A percentile compares a stretch with the other conserved stretches of the same genome.
These are phyloP conservation scores for Ophiosphaerella herpotricha DNA, from an alignment of 2,329 filamentous ascomycete genomes.

Conservation along the genomic window DNA sequence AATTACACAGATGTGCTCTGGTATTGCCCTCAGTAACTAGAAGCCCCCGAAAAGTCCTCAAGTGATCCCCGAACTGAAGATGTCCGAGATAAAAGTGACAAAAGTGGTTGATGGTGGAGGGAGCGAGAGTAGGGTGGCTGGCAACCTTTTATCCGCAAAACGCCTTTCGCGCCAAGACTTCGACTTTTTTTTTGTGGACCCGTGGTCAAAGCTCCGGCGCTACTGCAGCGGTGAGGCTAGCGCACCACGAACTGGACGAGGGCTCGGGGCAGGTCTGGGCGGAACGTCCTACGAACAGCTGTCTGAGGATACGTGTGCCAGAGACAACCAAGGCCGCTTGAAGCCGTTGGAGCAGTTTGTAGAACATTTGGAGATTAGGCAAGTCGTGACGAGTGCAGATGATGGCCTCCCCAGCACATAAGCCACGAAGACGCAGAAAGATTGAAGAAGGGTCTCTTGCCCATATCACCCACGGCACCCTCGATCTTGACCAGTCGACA, in stretches of 20 bases:
- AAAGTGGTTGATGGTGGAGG: slow-evolving; percentile 21
- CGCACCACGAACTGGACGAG: slow-evolving; percentile 10
- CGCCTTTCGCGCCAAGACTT: slow-evolving; percentile 6
- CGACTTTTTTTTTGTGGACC: slow-evolving; percentile 4
- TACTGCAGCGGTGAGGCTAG: slow-evolving; percentile 9
- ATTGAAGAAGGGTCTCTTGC: slow-evolving; percentile 47
- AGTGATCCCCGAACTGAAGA: slow-evolving; percentile 24
- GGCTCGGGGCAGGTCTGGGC: slow-evolving; percentile 5
- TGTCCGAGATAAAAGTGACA: slow-evolving; percentile 27
- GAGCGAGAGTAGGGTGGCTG: slow-evolving; percentile 18
- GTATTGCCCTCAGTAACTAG: slow-evolving; percentile 40
- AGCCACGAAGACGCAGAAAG: slow-evolving; percentile 51
- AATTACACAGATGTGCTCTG: slow-evolving; percentile 18
- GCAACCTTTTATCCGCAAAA: slow-evolving; percentile 11
- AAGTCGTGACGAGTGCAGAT: not conserved
- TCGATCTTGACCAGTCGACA: slow-evolving; percentile 50
- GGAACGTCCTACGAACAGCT: too few relatives aligned
- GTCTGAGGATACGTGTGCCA: too few relatives aligned
- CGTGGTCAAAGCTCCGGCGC: slow-evolving; percentile 5
- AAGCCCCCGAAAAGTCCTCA: slow-evolving; percentile 40
- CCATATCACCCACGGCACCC: slow-evolving; percentile 49
- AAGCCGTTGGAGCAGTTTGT: too few relatives aligned
- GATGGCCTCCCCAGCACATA: slow-evolving; percentile 45
- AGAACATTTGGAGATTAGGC: not conserved
- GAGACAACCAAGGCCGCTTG: too few relatives aligned